Evolutionary conservation across 306 rosid species (phyloP), one percentile per base, ranked within the genome.

Genomic region (Acmispon strigosus): DNA sequence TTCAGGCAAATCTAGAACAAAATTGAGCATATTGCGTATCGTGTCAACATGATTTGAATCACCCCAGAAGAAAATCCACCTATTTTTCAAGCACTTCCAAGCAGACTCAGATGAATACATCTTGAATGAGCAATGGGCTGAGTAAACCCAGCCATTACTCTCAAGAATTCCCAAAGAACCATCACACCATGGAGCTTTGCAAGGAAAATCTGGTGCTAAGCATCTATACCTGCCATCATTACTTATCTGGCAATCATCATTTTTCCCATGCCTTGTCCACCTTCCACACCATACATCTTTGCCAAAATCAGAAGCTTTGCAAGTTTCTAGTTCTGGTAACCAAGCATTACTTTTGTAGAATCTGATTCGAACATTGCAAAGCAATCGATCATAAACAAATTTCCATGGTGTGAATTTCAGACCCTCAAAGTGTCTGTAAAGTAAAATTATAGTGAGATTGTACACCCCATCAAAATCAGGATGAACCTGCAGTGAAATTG

Each of bases 111-210:
- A 71, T 9, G 86, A 48, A 72, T 78, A 90, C 79, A 90, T 61
- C 48, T 76, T 75, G 68, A 92, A 92, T 5, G 98, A 76, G 74
- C 98, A 92, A 42, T 92, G 98, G 0, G 96, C 51, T 4, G 98
- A 92, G 83, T 92, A 92, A 6, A 92, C 96, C 98, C 98, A 92
- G n/a, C 98, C 98, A 79, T 92, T 92, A 57, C 98, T 92, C 85
- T 92, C 96, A 75, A 92, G 52, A 74, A 64, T 43, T 10, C 96
- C 96, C 82, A 92, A 73, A 2, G 96, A 83, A 44, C 98, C 98
- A 70, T 78, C 66, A 76, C 98, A 92, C 98, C 98, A 92, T 14
- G 90, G 96, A 53, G 77, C 75, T 60, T 36, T 81, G 79, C 98
- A 92, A 39, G 89, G 91, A 70, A 86, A 88, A 51, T 83, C 78